These are phyloP conservation scores for Globisporangium paroecandrum DNA, from an alignment of 352 stramenopile species.

Conservation along the genomic window DNA sequence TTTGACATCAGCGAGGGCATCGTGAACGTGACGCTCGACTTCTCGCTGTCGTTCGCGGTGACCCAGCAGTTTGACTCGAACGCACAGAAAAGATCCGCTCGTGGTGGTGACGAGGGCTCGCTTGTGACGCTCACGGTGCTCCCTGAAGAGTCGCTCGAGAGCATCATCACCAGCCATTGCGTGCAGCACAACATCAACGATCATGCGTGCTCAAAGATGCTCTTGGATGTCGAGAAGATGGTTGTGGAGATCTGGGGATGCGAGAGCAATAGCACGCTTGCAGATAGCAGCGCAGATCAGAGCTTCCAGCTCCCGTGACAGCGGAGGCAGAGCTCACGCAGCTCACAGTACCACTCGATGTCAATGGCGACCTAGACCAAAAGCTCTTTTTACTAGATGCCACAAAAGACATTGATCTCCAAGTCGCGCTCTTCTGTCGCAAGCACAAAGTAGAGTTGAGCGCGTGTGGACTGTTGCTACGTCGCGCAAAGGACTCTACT, in stretches of 20 bases:
- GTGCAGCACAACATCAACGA: conserved; percentile 18
- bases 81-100: conserved; percentile 9
- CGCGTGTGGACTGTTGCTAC: conserved; percentile 35
- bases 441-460: conserved; percentile 19
- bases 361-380: conserved; percentile 9
- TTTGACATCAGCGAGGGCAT: conserved; percentile 40
- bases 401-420: conserved; percentile 30
- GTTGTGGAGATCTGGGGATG: conserved; percentile 52
- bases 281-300: not conserved
- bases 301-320: not conserved
- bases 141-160: conserved; percentile 31
- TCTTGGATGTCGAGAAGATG: conserved; percentile 25
- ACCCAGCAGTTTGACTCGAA: not conserved
- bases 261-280: conserved; percentile 10
- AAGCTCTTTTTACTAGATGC: conserved; percentile 18
- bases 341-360: conserved; percentile 17
- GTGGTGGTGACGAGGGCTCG: not conserved
- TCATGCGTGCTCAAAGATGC: conserved; percentile 14
- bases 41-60: conserved; percentile 43
- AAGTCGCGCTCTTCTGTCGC: conserved; percentile 38
- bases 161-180: conserved; percentile 35
- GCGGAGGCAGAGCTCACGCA: not conserved
- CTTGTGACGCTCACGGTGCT: conserved; percentile 27
- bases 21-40: conserved; percentile 61
- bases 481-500: conserved; percentile 20